Percentiles rank a stretch among this genome's conserved stretches.
Evolutionary conservation across 257 asterid species (phyloP).

Genomic region (Hygrophila difformis): DNA sequence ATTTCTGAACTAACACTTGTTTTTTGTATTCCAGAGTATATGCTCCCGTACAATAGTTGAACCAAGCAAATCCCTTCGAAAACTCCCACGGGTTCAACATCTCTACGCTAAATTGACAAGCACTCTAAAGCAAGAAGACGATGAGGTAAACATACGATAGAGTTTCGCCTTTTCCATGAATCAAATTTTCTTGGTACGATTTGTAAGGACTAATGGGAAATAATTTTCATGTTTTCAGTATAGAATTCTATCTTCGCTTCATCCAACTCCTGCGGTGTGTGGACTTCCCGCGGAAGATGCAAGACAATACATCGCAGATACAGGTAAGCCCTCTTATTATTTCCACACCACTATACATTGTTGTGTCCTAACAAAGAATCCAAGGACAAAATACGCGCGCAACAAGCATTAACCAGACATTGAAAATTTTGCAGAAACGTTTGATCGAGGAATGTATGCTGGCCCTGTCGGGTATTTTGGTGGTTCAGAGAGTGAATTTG

Average conservation of each 20-base stretch:
- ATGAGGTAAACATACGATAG: constrained; percentile 42
- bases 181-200: neutral
- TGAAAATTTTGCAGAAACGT: constrained; percentile 60
- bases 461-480: constrained; percentile 98
- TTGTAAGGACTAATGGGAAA: neutral
- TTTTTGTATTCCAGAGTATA: constrained; percentile 34
- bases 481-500: constrained; percentile 91
- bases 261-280: constrained; percentile 98
- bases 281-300: constrained; percentile 92
- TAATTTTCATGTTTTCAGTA: constrained; percentile 43
- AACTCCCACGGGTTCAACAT: constrained; percentile 83
- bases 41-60: constrained; percentile 52
- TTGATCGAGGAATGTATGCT: constrained; percentile 97
- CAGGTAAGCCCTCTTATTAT: constrained; percentile 32
- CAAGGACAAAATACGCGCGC: too few species aligned
- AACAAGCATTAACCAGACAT: neutral
- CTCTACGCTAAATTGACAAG: constrained; percentile 80
- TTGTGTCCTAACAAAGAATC: too few species aligned
- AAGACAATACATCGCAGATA: constrained; percentile 55
- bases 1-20: neutral
- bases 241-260: constrained; percentile 71
- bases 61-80: constrained; percentile 74
- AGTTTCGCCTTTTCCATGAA: neutral
- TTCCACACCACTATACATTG: neutral
- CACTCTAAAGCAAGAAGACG: constrained; percentile 59